Conservation (phyloP, 2,329 filamentous ascomycete genomes). For the Sporothrix schenckii region DNA sequence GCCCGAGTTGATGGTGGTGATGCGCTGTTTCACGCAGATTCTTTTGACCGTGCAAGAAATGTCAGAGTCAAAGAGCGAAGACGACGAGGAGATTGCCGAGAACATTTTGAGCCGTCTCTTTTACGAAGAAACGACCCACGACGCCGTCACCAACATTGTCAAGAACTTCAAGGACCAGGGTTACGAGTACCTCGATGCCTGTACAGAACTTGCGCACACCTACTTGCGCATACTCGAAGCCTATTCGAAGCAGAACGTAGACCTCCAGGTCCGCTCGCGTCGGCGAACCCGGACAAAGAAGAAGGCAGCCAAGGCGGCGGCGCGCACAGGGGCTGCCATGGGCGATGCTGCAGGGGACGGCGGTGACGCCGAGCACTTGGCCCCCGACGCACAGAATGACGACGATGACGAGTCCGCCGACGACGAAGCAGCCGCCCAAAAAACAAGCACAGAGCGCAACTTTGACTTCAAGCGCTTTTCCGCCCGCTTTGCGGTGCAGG, state of each 20-base stretch:
- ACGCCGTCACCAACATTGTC: slow-evolving; percentile 78
- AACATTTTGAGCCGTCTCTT: slow-evolving; percentile 98
- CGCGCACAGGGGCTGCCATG: slow-evolving; percentile 37
- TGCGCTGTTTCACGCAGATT: slow-evolving; percentile 95
- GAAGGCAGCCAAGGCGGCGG: slow-evolving; percentile 57
- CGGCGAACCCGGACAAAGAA: slow-evolving; percentile 73
- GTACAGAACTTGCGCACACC: slow-evolving; percentile 87
- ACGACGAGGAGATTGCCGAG: slow-evolving; percentile 97
- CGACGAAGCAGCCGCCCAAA: slow-evolving; percentile 71
- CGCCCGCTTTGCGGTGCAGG: slow-evolving; percentile 78
- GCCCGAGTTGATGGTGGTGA: slow-evolving; percentile 81
- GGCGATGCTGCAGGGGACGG: slow-evolving; percentile 43
- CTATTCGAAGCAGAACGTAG: slow-evolving; percentile 92
- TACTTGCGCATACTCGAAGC: slow-evolving; percentile 89
- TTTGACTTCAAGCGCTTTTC: slow-evolving; percentile 91
- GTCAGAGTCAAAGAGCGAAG: slow-evolving; percentile 78
- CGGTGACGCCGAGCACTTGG: slow-evolving; percentile 61
- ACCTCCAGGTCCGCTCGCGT: slow-evolving; percentile 88
- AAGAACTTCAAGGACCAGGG: slow-evolving; percentile 91
- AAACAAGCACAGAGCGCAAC: slow-evolving; percentile 77
- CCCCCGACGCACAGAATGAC: slow-evolving; percentile 54
- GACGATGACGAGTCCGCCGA: slow-evolving; percentile 71
- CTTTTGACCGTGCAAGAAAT: slow-evolving; percentile 91
- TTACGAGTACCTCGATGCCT: slow-evolving; percentile 89
- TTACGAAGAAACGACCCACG: slow-evolving; percentile 94